Percentiles rank a stretch among this genome's conserved stretches.
Evolutionary conservation across 73 alveolate genomes (phyloP).

Genomic region (Tetrahymena thermophila): DNA sequence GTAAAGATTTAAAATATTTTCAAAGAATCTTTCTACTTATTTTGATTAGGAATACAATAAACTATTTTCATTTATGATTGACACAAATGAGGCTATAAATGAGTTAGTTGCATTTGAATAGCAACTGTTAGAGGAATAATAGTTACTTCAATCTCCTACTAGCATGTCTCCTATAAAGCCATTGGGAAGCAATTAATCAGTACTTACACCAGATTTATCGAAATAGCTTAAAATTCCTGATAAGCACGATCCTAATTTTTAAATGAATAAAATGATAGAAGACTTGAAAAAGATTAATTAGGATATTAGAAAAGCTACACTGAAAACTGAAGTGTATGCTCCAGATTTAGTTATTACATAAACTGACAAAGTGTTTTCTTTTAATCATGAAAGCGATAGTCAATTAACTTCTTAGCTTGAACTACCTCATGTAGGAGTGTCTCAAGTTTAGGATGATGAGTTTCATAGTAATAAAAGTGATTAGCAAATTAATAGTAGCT

Average conservation of each 20-base stretch:
- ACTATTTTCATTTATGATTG: neutral
- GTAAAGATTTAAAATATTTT: neutral
- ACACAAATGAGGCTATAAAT: neutral
- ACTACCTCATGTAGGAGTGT: neutral
- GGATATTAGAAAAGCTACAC: neutral
- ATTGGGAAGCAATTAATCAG: neutral
- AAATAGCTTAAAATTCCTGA: neutral
- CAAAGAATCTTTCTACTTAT: neutral
- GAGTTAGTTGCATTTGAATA: neutral
- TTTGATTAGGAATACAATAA: neutral
- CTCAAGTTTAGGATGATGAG: neutral
- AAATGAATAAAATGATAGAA: neutral
- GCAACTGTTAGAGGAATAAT: neutral
- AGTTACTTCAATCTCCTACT: neutral
- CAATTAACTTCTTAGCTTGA: neutral
- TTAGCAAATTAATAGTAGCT: neutral
- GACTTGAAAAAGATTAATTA: neutral
- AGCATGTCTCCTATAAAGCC: neutral
- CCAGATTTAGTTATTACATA: neutral
- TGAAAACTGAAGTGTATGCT: neutral
- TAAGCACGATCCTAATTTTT: neutral
- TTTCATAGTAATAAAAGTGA: neutral
- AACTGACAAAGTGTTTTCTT: neutral
- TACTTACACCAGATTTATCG: neutral
- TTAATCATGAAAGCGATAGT: neutral